Evolutionary conservation across 2,329 filamentous ascomycete species (phyloP), one percentile per base, ranked within the genome.

Genomic region (Penicillium sp.): DNA sequence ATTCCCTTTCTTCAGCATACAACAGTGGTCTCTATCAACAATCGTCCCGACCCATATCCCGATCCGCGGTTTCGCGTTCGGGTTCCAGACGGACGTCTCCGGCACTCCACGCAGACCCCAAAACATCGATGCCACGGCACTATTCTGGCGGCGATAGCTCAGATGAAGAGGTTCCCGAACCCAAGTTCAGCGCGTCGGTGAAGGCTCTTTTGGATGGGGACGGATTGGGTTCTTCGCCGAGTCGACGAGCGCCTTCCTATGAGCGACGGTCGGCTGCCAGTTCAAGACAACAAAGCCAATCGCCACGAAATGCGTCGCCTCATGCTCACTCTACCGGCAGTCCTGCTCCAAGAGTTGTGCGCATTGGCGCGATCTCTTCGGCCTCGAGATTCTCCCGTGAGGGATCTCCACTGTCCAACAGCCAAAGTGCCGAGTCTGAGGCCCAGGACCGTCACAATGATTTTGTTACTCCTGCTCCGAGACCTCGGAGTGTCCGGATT

Each of bases 131-230:
- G 2, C 52, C 66, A 3, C 62, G 62, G 41, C 60, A 64, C 15
- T 69, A 65, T 56, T 72, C 75, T 1, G 68, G 84, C 58, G 85
- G 88, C 61, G 91, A 95, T 66, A 95, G 89, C 75, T 95, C 91
- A 23, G 92, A 96, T 71, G 92, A 96, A 64, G 92, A 96, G 71
- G 88, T 95, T 25, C 87, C 88, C 13, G 86, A 89, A 59, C 90
- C 90, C 62, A 95, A 93, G 74, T 87, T 96, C 67, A 96, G 90
- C 67, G 90, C 91, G 62, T 81, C 93, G 58, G 95, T 92, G 42
- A 92, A 93, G 66, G 91, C 89, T 18, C 77, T 96, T 13, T 78
- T 96, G 46, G 78, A 77, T 44, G 75, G 76, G 53, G 77, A 78
- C 56, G 74, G 67, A 23, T 64, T 72, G 40, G 59, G 70, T 23